Evolutionary conservation across 2,329 filamentous ascomycete genomes (phyloP).

Genomic region (Cordyceps javanica): DNA sequence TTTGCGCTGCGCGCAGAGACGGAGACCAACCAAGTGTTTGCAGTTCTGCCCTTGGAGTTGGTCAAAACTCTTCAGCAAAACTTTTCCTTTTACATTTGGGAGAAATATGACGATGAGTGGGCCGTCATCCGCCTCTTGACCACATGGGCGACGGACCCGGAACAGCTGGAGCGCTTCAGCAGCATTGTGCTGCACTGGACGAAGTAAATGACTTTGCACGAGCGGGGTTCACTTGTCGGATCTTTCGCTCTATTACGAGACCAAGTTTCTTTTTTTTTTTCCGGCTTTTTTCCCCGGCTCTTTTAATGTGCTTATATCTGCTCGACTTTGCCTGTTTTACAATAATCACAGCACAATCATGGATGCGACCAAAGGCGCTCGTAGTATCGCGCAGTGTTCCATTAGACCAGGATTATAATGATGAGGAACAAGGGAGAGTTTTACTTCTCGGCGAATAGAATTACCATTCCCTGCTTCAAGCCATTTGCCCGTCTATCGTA

Average conservation of each 20-base stretch:
- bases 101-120: conserved; percentile 31
- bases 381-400: too few relatives aligned
- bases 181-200: conserved; percentile 20
- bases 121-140: conserved; percentile 41
- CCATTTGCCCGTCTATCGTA: too few relatives aligned
- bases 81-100: conserved; percentile 44
- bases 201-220: not conserved
- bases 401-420: too few relatives aligned
- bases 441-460: too few relatives aligned
- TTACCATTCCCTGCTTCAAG: too few relatives aligned
- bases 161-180: conserved; percentile 34
- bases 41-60: conserved; percentile 32
- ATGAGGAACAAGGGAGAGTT: too few relatives aligned
- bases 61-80: conserved; percentile 34
- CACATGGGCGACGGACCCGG: conserved; percentile 42
- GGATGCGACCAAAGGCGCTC: too few relatives aligned
- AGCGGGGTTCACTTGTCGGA: not conserved
- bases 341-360: too few relatives aligned
- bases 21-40: conserved; percentile 48
- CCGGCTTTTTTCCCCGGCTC: too few relatives aligned
- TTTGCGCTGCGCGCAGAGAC: conserved; percentile 37
- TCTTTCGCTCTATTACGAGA: not conserved
- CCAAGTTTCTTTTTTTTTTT: not conserved
- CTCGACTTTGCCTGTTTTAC: too few relatives aligned
- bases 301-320: too few relatives aligned